Percentiles rank a stretch among this genome's conserved stretches.
phyloP scores from a whole-genome alignment of 306 rosid genomes.

The Vigna reflexopilosa region DNA sequence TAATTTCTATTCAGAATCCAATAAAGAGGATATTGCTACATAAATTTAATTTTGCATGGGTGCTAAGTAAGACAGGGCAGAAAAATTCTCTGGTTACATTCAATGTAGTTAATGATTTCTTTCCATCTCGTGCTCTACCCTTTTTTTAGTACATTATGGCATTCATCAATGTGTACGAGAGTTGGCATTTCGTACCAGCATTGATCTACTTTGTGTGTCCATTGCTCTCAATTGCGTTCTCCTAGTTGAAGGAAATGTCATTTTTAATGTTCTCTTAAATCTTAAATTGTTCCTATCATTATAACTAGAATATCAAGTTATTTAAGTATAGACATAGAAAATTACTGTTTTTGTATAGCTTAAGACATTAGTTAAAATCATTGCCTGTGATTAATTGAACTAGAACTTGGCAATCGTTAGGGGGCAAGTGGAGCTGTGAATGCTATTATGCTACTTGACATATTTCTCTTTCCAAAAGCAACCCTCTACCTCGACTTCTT shows the following conservation, averaged over 20 bases:
- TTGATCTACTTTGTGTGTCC: conserved; percentile 15
- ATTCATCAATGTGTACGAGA: neutral
- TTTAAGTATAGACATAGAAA: neutral
- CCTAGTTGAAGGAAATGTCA: conserved; percentile 20
- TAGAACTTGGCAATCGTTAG: conserved; percentile 54
- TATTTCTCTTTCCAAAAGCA: conserved; percentile 81
- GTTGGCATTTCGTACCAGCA: conserved; percentile 11
- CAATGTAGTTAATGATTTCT: conserved; percentile 16
- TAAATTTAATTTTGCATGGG: neutral
- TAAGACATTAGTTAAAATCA: conserved; percentile 31
- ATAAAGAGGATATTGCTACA: conserved; percentile 1
- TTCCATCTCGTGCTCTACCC: conserved; percentile 25
- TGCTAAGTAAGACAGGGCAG: conserved; percentile 11
- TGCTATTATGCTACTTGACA: conserved; percentile 78
- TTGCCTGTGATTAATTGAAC: conserved; percentile 38
- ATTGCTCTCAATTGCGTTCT: conserved; percentile 27
- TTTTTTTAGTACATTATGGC: conserved; percentile 19
- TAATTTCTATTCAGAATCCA: conserved; percentile 8
- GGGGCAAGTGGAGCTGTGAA: conserved; percentile 94
- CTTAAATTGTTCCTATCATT: conserved; percentile 15
- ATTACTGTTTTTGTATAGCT: conserved; percentile 23
- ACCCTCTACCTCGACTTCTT: conserved; percentile 65
- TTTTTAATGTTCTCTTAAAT: neutral
- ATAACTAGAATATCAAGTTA: neutral
- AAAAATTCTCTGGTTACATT: conserved; percentile 23